Evolutionary conservation across 805 yeast species (phyloP), one percentile per base, ranked within the genome.

Genomic region (Soucietia sequanensis): DNA sequence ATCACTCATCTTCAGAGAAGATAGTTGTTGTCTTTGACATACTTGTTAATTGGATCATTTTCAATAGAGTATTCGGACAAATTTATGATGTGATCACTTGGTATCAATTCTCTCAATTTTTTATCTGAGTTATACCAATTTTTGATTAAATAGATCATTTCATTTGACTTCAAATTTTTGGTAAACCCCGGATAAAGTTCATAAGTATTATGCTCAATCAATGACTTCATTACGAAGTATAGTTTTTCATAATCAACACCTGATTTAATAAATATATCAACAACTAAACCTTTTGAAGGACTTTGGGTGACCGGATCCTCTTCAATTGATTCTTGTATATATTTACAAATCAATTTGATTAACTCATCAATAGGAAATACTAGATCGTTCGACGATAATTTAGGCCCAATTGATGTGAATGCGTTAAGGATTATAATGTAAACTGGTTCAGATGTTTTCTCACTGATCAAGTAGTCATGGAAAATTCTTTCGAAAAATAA

Each of bases 311-410:
- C 43, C 3, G 51, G 48, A 31, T 54, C 54, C 31, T 62, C 68
- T 25, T 64, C 67, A 5, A 51, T 43, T 1, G 70, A 60, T 27
- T 58, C 60, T 30, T 58, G 57, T 12, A 83, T 65, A 46, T 79
- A 71, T 44, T 75, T 76, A 44, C 81, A 70, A 30, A 86, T 63
- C 41, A 83, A 66, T 39, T 85, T 82, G 46, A 87, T 67, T 30
- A 90, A 66, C 37, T 78, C 81, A 43, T 77, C 77, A 5, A 85
- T 70, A 13, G 96, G 95, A 66, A 90, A 88, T 3, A 89, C 84
- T 50, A 78, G 71, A 47, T 88, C 95, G 27, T 85, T 78, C 16
- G 75, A 74, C 34, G 76, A 69, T 32, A 88, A 67, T 52, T 76
- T 77, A 39, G 76, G 68, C 0, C 95, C 96, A 34, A 83, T 60